Base-by-base conservation (phyloP, 2,329 filamentous ascomycete genomes). In the Paecilomyces dactylethromorphus region DNA sequence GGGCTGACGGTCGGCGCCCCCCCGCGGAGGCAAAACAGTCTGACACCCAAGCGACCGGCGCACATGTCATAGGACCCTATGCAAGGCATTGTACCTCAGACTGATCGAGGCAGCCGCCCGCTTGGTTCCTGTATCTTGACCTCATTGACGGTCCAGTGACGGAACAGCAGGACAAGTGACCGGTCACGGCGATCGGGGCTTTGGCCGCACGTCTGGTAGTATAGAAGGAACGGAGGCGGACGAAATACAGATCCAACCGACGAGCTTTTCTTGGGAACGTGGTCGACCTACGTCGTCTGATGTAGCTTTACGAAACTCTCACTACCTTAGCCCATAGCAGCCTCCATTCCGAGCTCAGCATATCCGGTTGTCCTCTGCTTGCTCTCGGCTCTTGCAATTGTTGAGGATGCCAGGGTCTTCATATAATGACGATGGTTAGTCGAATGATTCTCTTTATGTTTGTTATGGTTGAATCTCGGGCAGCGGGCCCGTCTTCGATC, bases 371-470 rank as follows among this genome's bases (percentile, higher is more conserved):
- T 56, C 54, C 52, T 50, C 18, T 51, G 39, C 45, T 53, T 24
- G 26, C 33, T 49, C 29, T 54, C 22, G 53, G 31, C 58, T 56
- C 26, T 54, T 51, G 56, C 26, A 50, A 45, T 52, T 57, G 50
- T 56, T 59, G 56, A 62, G 60, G 54, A 64, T 64, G 66, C 75
- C 74, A 69, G 71, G 72, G 64, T 68, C 68, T 62, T 64, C 68
- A 62, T 69, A 69, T 60, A 68, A 70, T 62, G 63, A 69, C 59
- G 71, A 75, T 74, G 74, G 74, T 76, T 62, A 74, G 74, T 75
- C 56, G 61, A 57, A 32, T 32, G 50, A 13, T 54, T 59, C 45
- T 56, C 52, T 26, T 54, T 56, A 54, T 57, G 15, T 49, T 22
- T 58, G 52, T n/a, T 18, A 29, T 29, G 32, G 18, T n/a, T n/a